phyloP scores from a whole-genome alignment of 1,139 yeast genomes.

The Meyerozyma sp. region DNA sequence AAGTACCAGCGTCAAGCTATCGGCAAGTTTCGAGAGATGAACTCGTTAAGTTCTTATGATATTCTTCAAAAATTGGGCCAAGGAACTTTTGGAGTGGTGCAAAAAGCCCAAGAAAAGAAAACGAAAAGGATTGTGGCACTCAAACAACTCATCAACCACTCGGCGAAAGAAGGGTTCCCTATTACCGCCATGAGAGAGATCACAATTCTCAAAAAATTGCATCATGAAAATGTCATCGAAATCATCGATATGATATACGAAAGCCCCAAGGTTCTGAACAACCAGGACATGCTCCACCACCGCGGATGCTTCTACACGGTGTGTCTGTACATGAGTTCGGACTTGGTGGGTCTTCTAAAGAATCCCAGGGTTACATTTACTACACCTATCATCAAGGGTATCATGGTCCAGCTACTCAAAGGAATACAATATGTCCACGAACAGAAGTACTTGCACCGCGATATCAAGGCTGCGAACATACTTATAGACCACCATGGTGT shows the following conservation, averaged over 20 bases:
- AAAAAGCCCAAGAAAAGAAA: constrained; percentile 30
- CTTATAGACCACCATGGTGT: constrained; percentile 72
- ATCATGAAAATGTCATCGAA: constrained; percentile 68
- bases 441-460: constrained; percentile 72
- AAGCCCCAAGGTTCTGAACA: constrained; percentile 35
- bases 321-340: constrained; percentile 90
- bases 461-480: constrained; percentile 90
- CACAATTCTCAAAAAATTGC: constrained; percentile 67
- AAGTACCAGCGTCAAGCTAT: not conserved
- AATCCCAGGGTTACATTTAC: constrained; percentile 66
- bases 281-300: constrained; percentile 30
- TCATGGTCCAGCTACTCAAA: constrained; percentile 68
- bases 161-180: constrained; percentile 89
- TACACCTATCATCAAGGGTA: constrained; percentile 73
- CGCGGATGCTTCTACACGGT: constrained; percentile 75
- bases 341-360: constrained; percentile 85
- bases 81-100: constrained; percentile 48
- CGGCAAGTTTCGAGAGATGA: constrained; percentile 21
- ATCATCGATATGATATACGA: constrained; percentile 81
- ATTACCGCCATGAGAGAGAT: constrained; percentile 94
- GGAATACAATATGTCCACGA: constrained; percentile 85
- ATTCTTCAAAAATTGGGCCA: constrained; percentile 39
- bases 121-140: constrained; percentile 42
- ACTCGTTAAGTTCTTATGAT: constrained; percentile 25
- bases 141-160: constrained; percentile 77